phyloP scores from a whole-genome alignment of 768 basidiomycete species.

The Phylloporus scabripes region DNA sequence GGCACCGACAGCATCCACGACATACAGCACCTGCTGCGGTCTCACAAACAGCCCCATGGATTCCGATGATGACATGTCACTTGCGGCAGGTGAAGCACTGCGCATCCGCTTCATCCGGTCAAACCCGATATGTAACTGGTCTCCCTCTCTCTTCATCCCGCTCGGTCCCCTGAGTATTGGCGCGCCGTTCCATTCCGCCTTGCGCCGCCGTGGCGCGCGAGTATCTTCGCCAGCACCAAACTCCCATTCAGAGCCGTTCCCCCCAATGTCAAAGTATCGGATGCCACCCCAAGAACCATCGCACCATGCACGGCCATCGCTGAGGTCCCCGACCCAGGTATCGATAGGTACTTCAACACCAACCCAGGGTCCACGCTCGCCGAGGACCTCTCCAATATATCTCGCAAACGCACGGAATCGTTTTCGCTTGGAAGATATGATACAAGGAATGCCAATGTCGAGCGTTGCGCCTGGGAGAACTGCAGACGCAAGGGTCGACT shows the following conservation, averaged over 20 bases:
- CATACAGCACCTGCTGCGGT: slow-evolving; percentile 82
- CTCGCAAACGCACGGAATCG: slow-evolving; percentile 83
- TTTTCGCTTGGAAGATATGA: slow-evolving; percentile 76
- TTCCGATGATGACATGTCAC: slow-evolving; percentile 56
- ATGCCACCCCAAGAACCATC: slow-evolving; percentile 81
- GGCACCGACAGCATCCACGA: slow-evolving; percentile 73
- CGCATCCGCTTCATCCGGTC: slow-evolving; percentile 53
- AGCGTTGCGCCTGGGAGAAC: slow-evolving; percentile 56
- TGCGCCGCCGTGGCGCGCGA: slow-evolving; percentile 25
- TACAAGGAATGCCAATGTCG: slow-evolving; percentile 86
- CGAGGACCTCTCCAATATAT: slow-evolving; percentile 83
- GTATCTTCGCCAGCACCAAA: slow-evolving; percentile 44
- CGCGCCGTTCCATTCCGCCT: slow-evolving; percentile 23
- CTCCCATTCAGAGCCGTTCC: slow-evolving; percentile 56
- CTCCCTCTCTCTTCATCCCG: slow-evolving; percentile 52
- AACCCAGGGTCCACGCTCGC: slow-evolving; percentile 82
- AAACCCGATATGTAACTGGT: slow-evolving; percentile 37
- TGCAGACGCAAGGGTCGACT: slow-evolving; percentile 21
- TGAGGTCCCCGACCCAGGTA: slow-evolving; percentile 44
- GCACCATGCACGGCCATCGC: slow-evolving; percentile 74
- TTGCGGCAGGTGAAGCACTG: slow-evolving; percentile 62
- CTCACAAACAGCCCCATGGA: slow-evolving; percentile 74
- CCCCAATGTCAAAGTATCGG: slow-evolving; percentile 76
- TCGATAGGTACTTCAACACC: slow-evolving; percentile 81
- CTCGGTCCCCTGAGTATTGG: slow-evolving; percentile 34